These are phyloP conservation scores for Phytophthora brassicae DNA, from an alignment of 352 stramenopile genomes.

Conservation along the genomic window DNA sequence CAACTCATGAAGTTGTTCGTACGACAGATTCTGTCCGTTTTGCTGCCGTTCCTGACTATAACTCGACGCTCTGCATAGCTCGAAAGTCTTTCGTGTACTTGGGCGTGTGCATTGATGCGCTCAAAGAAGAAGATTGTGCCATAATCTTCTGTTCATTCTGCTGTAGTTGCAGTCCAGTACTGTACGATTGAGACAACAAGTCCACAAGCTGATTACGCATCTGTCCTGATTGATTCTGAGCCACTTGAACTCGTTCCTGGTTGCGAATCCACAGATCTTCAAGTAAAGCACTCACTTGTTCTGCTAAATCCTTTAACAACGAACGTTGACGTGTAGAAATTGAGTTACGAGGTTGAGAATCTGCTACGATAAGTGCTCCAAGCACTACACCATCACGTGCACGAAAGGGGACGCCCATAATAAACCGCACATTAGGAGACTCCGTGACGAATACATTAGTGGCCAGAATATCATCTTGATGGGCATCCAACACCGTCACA, in stretches of 20 bases:
- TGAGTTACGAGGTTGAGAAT: constrained; percentile 38
- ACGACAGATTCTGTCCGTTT: no score
- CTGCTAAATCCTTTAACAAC: constrained; percentile 41
- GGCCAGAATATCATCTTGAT: constrained; percentile 41
- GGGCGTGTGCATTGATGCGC: constrained; percentile 26
- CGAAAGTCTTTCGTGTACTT: constrained; percentile 35
- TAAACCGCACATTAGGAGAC: constrained; percentile 51
- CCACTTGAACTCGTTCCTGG: constrained; percentile 31
- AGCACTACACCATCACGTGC: constrained; percentile 53
- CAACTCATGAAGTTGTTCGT: no score
- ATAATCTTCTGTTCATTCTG: constrained; percentile 45
- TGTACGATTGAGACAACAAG: constrained; percentile 56
- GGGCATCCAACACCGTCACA: constrained; percentile 49
- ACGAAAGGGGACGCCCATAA: constrained; percentile 56
- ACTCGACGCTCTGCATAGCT: constrained; percentile 41
- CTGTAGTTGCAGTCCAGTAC: constrained; percentile 49
- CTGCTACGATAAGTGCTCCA: constrained; percentile 58
- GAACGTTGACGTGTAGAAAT: constrained; percentile 35
- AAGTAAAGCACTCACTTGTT: constrained; percentile 49
- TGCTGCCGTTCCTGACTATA: no score
- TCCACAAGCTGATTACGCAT: constrained; percentile 47
- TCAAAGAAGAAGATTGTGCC: constrained; percentile 24
- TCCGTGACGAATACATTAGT: constrained; percentile 63
- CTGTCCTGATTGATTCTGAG: constrained; percentile 28
- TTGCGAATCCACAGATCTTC: constrained; percentile 45